Base-by-base conservation (phyloP, 495 filamentous ascomycete genomes). In the Neurospora sp. region DNA sequence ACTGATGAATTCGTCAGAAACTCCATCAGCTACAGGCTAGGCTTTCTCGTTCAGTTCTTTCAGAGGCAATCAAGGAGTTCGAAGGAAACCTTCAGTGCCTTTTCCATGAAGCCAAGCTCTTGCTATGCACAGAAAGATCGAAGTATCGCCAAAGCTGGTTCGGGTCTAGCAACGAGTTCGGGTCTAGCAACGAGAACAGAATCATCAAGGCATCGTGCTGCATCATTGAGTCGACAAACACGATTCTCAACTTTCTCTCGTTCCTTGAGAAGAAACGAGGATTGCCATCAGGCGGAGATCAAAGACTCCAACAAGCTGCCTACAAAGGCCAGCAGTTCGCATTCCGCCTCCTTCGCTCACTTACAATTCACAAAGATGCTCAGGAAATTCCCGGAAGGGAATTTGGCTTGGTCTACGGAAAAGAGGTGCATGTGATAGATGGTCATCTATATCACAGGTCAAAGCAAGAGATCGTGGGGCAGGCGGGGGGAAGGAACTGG, bases 311-410 rank as follows among this genome's bases (percentile, higher is more conserved):
- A 39, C 69, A 66, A 16, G 72, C 73, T 72, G 70, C 74, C 40
- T 71, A 74, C 12, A 70, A 35, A 48, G 72, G 70, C 16, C 72
- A 73, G 35, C 22, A 12, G 20, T 20, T 75, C 4, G 74, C 74
- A 14, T 6, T 39, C 18, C 44, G 66, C 20, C 46, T 74, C 20
- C 44, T 75, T 41, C 20, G 18, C 35, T 42, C 70, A 10, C 37
- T 75, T n/a, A 10, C 74, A 12, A 22, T 68, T n/a, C 70, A 75
- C 31, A 74, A 69, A 35, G 44, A 41, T 20, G 69, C 72, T 6
- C 72, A 73, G 22, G 31, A 41, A 31, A 66, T 44, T 38, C 74
- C 74, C 9, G 74, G 72, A 39, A 75, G 70, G 39, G 72, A 75
- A n/a, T 40, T 37, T 27, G 72, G 74, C 18, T 8, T 74, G 12